phyloP scores from a whole-genome alignment of 106 monocot species.

The Dioscorea alata region DNA sequence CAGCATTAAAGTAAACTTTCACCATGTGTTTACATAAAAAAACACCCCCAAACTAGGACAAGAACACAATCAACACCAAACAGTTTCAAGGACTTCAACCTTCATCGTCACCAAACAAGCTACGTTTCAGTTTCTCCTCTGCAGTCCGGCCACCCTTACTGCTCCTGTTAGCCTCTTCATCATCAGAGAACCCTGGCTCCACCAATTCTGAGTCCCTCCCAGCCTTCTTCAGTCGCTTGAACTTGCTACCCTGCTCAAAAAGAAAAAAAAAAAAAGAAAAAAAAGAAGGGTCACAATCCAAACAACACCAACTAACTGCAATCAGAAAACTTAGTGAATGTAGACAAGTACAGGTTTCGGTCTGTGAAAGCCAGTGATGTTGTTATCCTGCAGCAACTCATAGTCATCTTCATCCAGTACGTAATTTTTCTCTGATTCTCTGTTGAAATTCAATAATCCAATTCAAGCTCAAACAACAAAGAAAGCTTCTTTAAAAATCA shows the following conservation, averaged over 20 bases:
- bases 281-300: background rate
- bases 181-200: conserved; percentile 79
- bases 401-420: conserved; percentile 98
- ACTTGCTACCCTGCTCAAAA: conserved; percentile 54
- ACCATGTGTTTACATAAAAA: background rate
- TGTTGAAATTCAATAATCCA: conserved; percentile 13
- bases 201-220: conserved; percentile 47
- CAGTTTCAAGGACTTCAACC: conserved; percentile 25
- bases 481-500: too few relatives aligned
- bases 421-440: conserved; percentile 75
- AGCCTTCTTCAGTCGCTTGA: conserved; percentile 94
- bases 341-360: conserved; percentile 51
- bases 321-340: background rate
- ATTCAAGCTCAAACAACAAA: background rate
- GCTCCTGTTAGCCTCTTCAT: conserved; percentile 59
- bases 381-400: conserved; percentile 88
- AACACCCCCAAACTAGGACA: background rate
- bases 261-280: background rate
- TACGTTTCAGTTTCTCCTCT: conserved; percentile 85
- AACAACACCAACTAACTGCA: background rate
- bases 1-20: background rate
- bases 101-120: conserved; percentile 94
- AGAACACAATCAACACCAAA: background rate
- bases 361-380: conserved; percentile 73
- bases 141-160: conserved; percentile 51